phyloP scores from a whole-genome alignment of 352 stramenopile species.

The Globisporangium parvum region DNA sequence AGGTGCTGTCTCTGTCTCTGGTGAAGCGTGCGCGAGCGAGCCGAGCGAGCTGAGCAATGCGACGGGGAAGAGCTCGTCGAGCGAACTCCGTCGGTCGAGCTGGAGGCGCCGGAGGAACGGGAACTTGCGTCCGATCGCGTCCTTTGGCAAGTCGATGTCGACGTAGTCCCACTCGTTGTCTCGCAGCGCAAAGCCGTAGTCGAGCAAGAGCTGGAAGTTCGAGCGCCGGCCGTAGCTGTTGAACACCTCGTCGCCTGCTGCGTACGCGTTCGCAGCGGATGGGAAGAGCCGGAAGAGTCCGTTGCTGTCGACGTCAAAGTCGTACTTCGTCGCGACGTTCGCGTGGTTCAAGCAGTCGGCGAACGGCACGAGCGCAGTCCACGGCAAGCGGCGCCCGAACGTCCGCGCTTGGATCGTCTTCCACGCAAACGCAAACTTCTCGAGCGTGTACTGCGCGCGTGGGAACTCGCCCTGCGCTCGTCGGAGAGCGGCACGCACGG shows the following conservation, averaged over 20 bases:
- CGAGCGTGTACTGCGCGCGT: constrained; percentile 42
- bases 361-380: constrained; percentile 89
- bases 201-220: constrained; percentile 88
- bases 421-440: constrained; percentile 81
- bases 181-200: constrained; percentile 90
- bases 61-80: constrained; percentile 43
- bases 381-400: constrained; percentile 87
- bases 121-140: constrained; percentile 26
- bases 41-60: neutral
- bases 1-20: neutral
- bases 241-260: constrained; percentile 72
- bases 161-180: constrained; percentile 88
- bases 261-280: constrained; percentile 49
- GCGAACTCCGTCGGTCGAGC: constrained; percentile 37
- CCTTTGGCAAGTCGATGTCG: constrained; percentile 49
- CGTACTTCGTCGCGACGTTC: constrained; percentile 89
- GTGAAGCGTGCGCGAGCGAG: neutral
- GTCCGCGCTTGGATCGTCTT: constrained; percentile 88
- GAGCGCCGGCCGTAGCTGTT: constrained; percentile 88
- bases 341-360: constrained; percentile 90
- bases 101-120: constrained; percentile 45
- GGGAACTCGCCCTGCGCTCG: constrained; percentile 36
- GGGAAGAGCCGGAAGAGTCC: constrained; percentile 66
- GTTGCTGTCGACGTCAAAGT: constrained; percentile 55
- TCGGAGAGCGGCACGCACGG: neutral